Evolutionary conservation across 352 stramenopile genomes (phyloP).

Genomic region (Phytophthora sansomeana): DNA sequence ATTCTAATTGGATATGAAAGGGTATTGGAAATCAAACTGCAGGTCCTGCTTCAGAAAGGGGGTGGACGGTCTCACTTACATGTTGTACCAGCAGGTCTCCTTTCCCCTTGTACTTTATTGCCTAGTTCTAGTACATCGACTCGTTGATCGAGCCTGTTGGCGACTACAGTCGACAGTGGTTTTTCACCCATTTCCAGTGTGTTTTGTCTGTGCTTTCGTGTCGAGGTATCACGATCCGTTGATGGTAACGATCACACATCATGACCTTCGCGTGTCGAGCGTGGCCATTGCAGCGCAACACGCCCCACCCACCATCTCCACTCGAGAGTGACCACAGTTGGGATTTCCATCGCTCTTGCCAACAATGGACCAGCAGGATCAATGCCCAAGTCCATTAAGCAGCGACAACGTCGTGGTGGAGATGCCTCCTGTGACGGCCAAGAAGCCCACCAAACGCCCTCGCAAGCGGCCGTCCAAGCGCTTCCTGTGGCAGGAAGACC

Average conservation of each 20-base stretch:
- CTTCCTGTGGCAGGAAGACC: conserved; percentile 84
- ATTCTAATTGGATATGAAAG: too few species aligned
- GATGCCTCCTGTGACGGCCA: not conserved
- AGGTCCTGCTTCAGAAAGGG: too few species aligned
- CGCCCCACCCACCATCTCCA: conserved; percentile 14
- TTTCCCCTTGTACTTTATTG: too few species aligned
- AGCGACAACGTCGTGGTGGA: conserved; percentile 3
- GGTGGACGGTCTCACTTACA: too few species aligned
- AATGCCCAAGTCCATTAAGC: conserved; percentile 10
- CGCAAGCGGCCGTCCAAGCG: conserved; percentile 78
- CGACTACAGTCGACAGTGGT: too few species aligned
- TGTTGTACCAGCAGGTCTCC: too few species aligned
- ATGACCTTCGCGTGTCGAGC: conserved; percentile 23
- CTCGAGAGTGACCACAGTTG: conserved; percentile 5
- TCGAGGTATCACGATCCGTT: too few species aligned
- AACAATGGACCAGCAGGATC: conserved; percentile 18
- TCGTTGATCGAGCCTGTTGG: too few species aligned
- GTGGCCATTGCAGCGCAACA: not conserved
- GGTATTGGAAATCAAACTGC: too few species aligned
- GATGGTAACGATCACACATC: conserved; percentile 6
- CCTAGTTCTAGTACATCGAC: too few species aligned
- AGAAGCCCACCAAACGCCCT: conserved; percentile 25
- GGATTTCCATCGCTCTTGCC: conserved; percentile 4
- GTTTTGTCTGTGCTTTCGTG: not conserved
- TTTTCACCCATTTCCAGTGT: too few species aligned